These are phyloP conservation scores for Ogataea salicorniae DNA, from an alignment of 805 yeast species.

Conservation along the genomic window DNA sequence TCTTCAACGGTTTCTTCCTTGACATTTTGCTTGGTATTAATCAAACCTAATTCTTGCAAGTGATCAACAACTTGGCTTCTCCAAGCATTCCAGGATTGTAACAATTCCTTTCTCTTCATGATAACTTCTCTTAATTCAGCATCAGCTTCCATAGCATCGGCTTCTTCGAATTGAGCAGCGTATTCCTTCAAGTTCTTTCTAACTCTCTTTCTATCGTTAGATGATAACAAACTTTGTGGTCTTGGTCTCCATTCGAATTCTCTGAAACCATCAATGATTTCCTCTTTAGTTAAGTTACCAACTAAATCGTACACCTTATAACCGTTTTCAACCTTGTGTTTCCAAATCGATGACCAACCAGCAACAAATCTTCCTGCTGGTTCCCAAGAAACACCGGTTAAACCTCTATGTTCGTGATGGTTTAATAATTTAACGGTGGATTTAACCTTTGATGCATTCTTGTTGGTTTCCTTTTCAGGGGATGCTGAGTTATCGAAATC, in stretches of 20 bases:
- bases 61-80: slow-evolving; percentile 48
- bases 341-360: slow-evolving; percentile 83
- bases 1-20: slow-evolving; percentile 63
- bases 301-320: slow-evolving; percentile 81
- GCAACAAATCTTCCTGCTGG: slow-evolving; percentile 90
- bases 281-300: slow-evolving; percentile 73
- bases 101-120: slow-evolving; percentile 70
- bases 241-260: slow-evolving; percentile 97
- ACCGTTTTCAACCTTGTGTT: slow-evolving; percentile 84
- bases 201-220: slow-evolving; percentile 82
- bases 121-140: slow-evolving; percentile 88
- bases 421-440: slow-evolving; percentile 60
- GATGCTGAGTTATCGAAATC: slow-evolving; percentile 63
- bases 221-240: slow-evolving; percentile 71
- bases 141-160: slow-evolving; percentile 93
- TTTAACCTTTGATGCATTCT: slow-evolving; percentile 34
- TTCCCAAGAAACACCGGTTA: slow-evolving; percentile 89
- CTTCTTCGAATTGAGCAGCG: slow-evolving; percentile 89
- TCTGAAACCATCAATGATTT: slow-evolving; percentile 74
- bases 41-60: slow-evolving; percentile 42
- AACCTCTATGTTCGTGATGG: slow-evolving; percentile 63
- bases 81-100: slow-evolving; percentile 84
- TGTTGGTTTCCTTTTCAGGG: slow-evolving; percentile 32
- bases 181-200: slow-evolving; percentile 84
- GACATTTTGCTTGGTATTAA: slow-evolving; percentile 45